These are phyloP conservation scores for Sporobolomyces pararoseus DNA, from an alignment of 768 basidiomycete species.

Conservation along the genomic window DNA sequence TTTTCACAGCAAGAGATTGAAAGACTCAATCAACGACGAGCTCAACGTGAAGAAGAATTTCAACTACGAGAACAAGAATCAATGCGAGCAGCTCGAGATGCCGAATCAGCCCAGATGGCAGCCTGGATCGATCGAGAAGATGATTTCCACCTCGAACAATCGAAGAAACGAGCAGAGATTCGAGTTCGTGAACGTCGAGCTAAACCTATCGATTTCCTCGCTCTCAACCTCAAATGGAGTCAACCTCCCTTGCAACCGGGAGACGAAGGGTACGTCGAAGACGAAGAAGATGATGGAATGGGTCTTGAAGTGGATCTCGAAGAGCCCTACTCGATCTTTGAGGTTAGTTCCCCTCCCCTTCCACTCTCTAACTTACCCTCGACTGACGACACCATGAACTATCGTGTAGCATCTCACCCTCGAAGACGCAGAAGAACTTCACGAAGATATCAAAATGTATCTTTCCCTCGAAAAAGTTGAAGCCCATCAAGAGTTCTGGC, in stretches of 20 bases:
- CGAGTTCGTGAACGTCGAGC: conserved; percentile 93
- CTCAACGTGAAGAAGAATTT: conserved; percentile 87
- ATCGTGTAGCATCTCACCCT: conserved; percentile 69
- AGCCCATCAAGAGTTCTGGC: conserved; percentile 91
- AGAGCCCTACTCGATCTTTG: conserved; percentile 95
- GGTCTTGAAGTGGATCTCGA: conserved; percentile 97
- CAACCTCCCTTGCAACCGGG: conserved; percentile 52
- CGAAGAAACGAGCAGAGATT: conserved; percentile 81
- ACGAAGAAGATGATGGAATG: conserved; percentile 71
- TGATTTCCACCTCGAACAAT: conserved; percentile 94
- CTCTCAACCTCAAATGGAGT: conserved; percentile 90
- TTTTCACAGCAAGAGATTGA: conserved; percentile 71
- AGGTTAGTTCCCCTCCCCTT: conserved; percentile 57
- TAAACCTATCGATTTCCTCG: conserved; percentile 96
- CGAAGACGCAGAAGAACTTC: conserved; percentile 85
- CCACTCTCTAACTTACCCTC: neutral
- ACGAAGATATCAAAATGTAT: conserved; percentile 90
- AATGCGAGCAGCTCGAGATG: conserved; percentile 74
- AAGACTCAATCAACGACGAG: conserved; percentile 78
- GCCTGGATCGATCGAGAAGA: conserved; percentile 97
- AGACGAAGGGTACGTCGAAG: conserved; percentile 57
- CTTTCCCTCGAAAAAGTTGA: conserved; percentile 77
- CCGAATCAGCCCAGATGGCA: conserved; percentile 95
- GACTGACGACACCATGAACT: neutral
- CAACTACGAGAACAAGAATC: conserved; percentile 88